A percentile compares a stretch with the other conserved stretches of the same genome.
Evolutionary conservation across 176 grass and related monocot genomes (phyloP).

Genomic region (Aegilops bicornis): DNA sequence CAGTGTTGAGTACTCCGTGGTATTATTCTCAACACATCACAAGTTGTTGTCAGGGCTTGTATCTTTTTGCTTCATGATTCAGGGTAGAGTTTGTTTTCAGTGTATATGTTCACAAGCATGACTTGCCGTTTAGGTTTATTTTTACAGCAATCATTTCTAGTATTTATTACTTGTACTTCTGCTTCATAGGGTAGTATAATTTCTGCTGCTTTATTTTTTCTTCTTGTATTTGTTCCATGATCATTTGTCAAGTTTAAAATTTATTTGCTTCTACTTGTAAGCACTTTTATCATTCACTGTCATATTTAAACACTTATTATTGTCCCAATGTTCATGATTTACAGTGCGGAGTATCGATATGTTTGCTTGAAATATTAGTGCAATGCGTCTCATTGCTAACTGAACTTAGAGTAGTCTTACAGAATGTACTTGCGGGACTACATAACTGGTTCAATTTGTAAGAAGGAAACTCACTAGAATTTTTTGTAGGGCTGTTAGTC

Average conservation of each 20-base stretch:
- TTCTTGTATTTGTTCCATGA: background rate
- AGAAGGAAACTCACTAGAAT: background rate
- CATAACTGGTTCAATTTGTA: background rate
- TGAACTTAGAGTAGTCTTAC: background rate
- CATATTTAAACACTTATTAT: background rate
- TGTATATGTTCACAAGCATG: background rate
- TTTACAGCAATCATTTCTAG: background rate
- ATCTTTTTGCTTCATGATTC: background rate
- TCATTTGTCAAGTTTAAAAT: background rate
- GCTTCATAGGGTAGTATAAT: background rate
- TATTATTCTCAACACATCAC: constrained; percentile 1
- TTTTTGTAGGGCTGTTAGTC: background rate
- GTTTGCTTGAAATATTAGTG: background rate
- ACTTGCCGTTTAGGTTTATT: background rate
- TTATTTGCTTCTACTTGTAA: background rate
- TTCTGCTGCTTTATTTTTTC: background rate
- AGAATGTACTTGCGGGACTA: background rate
- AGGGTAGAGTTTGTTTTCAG: background rate
- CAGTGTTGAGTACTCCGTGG: background rate
- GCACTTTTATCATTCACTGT: background rate
- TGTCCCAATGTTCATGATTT: background rate
- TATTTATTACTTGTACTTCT: background rate
- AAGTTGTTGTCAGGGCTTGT: background rate
- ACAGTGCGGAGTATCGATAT: background rate
- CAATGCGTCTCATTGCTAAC: background rate